Evolutionary conservation across 163 green algal species (phyloP).

Genomic region (Coccomyxa subellipsoidea): DNA sequence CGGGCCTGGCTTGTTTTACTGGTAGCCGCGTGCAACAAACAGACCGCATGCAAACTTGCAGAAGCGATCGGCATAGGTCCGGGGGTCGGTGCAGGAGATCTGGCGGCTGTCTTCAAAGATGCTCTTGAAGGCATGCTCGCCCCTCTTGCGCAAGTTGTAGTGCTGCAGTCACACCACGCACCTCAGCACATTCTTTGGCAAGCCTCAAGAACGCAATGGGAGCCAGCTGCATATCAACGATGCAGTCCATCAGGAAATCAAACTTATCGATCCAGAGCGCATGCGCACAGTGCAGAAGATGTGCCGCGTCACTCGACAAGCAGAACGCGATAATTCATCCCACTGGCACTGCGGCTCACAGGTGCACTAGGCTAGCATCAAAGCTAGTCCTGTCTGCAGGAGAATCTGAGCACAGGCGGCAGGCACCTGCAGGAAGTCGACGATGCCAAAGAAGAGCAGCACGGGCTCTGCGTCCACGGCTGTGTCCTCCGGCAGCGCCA

Average conservation of each 20-base stretch:
- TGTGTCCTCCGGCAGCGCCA: conserved; percentile 1
- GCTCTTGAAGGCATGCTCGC: conserved; percentile 74
- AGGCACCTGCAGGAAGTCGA: conserved; percentile 36
- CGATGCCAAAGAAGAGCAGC: conserved; percentile 37
- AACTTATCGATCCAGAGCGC: too few species aligned
- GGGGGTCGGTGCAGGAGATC: conserved; percentile 69
- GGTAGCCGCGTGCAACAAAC: conserved; percentile 30
- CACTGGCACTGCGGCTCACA: neutral
- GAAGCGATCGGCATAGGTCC: conserved; percentile 68
- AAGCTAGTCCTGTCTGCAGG: neutral
- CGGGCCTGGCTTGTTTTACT: too few species aligned
- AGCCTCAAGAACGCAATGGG: neutral
- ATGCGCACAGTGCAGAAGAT: too few species aligned
- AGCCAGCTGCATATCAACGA: neutral
- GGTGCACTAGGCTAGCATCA: neutral
- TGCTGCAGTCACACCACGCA: conserved; percentile 38
- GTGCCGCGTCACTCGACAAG: too few species aligned
- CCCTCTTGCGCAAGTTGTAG: conserved; percentile 67
- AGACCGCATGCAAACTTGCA: conserved; percentile 55
- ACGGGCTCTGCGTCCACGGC: conserved; percentile 10
- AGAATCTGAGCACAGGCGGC: neutral
- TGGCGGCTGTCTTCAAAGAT: conserved; percentile 48
- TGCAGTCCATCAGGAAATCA: neutral
- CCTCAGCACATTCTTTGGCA: neutral
- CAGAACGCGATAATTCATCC: neutral